Percentiles rank a stretch among this genome's conserved stretches.
phyloP scores from a whole-genome alignment of 441 rosid species.

The Rhodomyrtus psidioides region DNA sequence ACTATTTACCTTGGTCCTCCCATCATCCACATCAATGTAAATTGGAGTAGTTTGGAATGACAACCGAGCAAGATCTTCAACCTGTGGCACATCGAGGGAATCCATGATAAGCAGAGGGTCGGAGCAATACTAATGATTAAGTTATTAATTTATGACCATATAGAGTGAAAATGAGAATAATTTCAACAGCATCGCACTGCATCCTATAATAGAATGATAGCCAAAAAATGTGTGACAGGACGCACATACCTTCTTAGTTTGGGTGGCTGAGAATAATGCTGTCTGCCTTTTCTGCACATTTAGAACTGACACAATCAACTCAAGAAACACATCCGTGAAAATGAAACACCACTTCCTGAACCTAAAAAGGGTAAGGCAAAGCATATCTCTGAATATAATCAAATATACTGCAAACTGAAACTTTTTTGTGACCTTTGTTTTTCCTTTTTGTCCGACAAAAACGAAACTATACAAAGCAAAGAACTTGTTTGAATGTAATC shows the following conservation, averaged over 20 bases:
- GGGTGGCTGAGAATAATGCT: constrained; percentile 94
- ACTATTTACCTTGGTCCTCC: constrained; percentile 68
- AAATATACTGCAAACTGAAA: background rate
- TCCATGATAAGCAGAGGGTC: background rate
- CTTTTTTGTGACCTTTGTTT: background rate
- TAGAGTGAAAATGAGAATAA: background rate
- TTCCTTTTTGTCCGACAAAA: background rate
- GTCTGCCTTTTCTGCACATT: constrained; percentile 87
- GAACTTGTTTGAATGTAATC: background rate
- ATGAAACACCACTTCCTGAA: background rate
- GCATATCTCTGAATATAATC: background rate
- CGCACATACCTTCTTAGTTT: constrained; percentile 74
- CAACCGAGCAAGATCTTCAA: constrained; percentile 91
- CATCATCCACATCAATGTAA: constrained; percentile 88
- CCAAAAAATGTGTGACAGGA: background rate
- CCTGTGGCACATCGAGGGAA: constrained; percentile 27
- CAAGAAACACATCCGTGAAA: background rate
- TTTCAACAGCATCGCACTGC: background rate
- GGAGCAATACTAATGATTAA: background rate
- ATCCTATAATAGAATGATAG: background rate
- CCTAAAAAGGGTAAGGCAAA: background rate
- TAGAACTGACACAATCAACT: constrained; percentile 19
- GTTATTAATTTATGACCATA: background rate
- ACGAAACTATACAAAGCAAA: background rate
- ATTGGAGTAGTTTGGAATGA: constrained; percentile 80